These are phyloP conservation scores for Plasmodium inui DNA, from an alignment of 169 alveolate species.

Conservation along the genomic window DNA sequence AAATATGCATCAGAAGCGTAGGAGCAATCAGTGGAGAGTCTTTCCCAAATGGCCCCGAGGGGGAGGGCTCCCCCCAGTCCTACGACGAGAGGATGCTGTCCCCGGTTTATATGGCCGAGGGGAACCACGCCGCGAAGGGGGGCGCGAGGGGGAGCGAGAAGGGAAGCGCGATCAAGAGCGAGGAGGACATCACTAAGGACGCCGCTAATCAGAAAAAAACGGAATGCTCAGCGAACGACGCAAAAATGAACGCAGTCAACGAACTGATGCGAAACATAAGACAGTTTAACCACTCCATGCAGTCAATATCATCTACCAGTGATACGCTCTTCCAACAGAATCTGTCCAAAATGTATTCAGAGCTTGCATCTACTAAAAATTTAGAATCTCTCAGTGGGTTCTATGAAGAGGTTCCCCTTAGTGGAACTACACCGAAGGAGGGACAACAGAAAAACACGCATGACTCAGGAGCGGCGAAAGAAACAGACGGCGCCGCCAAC, in stretches of 20 bases:
- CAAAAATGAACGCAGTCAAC: slow-evolving; percentile 7
- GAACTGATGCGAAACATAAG: slow-evolving; percentile 38
- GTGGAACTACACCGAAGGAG: not conserved
- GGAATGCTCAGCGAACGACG: not conserved
- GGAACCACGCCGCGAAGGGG: not conserved
- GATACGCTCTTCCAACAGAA: slow-evolving; percentile 5
- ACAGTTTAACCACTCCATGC: slow-evolving; percentile 42
- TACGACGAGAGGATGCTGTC: slow-evolving; percentile 29
- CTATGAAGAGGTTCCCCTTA: not conserved
- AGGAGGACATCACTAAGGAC: not conserved
- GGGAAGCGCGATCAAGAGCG: not conserved
- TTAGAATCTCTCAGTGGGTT: slow-evolving; percentile 30
- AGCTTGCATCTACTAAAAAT: slow-evolving; percentile 31
- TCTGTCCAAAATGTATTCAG: slow-evolving; percentile 29
- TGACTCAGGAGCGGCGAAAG: not conserved
- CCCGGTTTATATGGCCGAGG: slow-evolving; percentile 7
- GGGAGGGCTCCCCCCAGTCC: not conserved
- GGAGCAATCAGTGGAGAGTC: not conserved
- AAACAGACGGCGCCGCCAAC: not conserved
- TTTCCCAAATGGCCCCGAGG: not conserved
- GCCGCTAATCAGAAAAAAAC: not conserved
- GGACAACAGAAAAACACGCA: not conserved
- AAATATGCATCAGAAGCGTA: slow-evolving; percentile 5
- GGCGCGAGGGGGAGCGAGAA: not conserved
- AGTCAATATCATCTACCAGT: slow-evolving; percentile 20